A percentile compares a stretch with the other conserved stretches of the same genome.
phyloP scores from a whole-genome alignment of 1,284 basidiomycete genomes.

The Fomitopsis schrenkii region DNA sequence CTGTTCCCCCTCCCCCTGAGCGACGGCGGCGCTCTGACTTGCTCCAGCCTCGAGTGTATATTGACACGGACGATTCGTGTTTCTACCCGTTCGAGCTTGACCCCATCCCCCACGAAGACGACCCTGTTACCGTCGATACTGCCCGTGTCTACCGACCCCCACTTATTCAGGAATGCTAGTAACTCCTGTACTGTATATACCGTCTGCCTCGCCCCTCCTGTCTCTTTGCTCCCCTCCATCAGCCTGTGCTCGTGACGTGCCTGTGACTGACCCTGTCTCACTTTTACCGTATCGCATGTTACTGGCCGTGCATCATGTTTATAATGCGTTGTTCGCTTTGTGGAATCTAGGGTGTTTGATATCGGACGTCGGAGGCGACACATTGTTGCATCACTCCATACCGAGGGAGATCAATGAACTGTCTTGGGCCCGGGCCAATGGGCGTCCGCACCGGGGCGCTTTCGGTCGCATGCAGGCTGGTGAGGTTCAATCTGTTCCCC shows the following conservation, averaged over 20 bases:
- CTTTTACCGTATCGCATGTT: conserved; percentile 19
- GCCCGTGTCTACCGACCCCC: conserved; percentile 30
- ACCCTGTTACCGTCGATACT: conserved; percentile 38
- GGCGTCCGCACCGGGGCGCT: not conserved
- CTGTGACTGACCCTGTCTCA: conserved; percentile 8
- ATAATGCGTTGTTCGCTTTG: conserved; percentile 13
- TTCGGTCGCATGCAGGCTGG: not conserved
- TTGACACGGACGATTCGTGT: conserved; percentile 52
- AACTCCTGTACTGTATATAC: conserved; percentile 3
- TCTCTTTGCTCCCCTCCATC: conserved; percentile 18
- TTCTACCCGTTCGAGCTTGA: conserved; percentile 64
- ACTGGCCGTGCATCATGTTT: conserved; percentile 10
- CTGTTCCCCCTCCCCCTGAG: conserved; percentile 46
- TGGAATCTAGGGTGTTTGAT: conserved; percentile 20
- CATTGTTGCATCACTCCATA: not conserved
- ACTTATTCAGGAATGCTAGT: conserved; percentile 61
- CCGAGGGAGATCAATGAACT: not conserved
- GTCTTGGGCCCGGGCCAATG: not conserved
- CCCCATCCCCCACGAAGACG: conserved; percentile 52
- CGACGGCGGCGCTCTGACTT: conserved; percentile 37
- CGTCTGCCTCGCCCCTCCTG: conserved; percentile 9
- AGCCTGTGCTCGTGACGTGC: conserved; percentile 13
- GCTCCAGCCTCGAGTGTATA: conserved; percentile 49
- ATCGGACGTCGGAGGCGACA: conserved; percentile 6
- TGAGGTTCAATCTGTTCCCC: not conserved